Evolutionary conservation across 2,329 filamentous ascomycete genomes (phyloP).

Genomic region (Exophiala phaeomuriformis): DNA sequence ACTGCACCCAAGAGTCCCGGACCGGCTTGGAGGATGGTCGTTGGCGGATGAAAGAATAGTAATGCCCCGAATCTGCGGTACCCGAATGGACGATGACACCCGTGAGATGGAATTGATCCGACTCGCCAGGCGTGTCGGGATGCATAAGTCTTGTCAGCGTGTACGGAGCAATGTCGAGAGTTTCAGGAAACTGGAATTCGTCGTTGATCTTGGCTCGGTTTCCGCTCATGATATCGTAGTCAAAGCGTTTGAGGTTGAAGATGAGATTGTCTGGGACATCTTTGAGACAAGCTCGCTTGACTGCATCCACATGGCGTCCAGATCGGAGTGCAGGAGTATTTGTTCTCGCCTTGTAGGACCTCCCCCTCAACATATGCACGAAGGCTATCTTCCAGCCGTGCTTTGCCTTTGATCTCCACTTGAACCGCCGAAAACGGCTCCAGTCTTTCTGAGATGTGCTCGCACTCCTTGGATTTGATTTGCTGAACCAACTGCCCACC

Average conservation of each 20-base stretch:
- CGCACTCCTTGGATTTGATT: slow-evolving; percentile 88
- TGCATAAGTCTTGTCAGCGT: slow-evolving; percentile 76
- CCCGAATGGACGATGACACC: slow-evolving; percentile 90
- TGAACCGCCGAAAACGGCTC: slow-evolving; percentile 93
- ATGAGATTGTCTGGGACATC: slow-evolving; percentile 90
- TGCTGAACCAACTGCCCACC: slow-evolving; percentile 89
- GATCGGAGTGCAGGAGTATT: slow-evolving; percentile 96
- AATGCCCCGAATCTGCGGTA: slow-evolving; percentile 88
- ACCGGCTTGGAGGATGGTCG: slow-evolving; percentile 50
- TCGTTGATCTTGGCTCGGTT: slow-evolving; percentile 92
- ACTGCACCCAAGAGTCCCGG: slow-evolving; percentile 68
- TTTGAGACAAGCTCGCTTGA: slow-evolving; percentile 87
- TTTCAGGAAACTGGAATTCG: slow-evolving; percentile 76
- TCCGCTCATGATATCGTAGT: slow-evolving; percentile 54
- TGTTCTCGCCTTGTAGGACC: slow-evolving; percentile 95
- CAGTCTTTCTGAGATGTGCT: slow-evolving; percentile 82
- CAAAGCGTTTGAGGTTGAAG: slow-evolving; percentile 70
- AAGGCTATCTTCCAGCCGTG: slow-evolving; percentile 73
- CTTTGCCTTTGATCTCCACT: slow-evolving; percentile 92
- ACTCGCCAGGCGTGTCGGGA: slow-evolving; percentile 46
- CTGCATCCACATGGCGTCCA: slow-evolving; percentile 82
- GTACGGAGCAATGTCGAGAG: slow-evolving; percentile 82
- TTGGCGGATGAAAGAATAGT: slow-evolving; percentile 91
- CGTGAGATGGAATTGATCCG: slow-evolving; percentile 87
- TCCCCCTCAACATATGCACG: slow-evolving; percentile 95